Base-by-base conservation (phyloP, 345 rosid species). In the Citrus cavaleriei region DNA sequence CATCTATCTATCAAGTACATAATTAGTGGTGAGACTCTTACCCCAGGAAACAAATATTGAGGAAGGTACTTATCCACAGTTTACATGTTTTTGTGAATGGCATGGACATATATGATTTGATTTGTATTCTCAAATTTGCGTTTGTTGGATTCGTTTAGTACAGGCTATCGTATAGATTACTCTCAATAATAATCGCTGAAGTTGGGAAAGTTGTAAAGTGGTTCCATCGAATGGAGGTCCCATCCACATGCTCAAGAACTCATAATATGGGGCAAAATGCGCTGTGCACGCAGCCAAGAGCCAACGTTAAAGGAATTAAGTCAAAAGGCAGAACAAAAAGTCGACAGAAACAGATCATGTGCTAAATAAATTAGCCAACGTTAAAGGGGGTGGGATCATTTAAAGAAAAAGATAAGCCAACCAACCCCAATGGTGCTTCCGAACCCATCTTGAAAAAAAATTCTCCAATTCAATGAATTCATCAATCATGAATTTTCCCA, bases 391-490 rank as follows among this genome's bases (percentile, higher is more conserved):
- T 51, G 51, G n/a, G 75, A 69, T 54, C 40, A 21, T 65, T 34
- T 65, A 34, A 65, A 65, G 42, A 64, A 32, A 64, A 64, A 32
- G 38, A 32, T 64, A 4, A 34, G 59, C 64, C 42, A 78, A 72
- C 54, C 77, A 71, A 78, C 38, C 62, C 70, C 64, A 61, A 4
- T 14, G 18, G 58, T 79, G 77, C 51, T 58, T 74, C 18, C 54
- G 14, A 55, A 35, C 30, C 51, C 27, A 25, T 55, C 72, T 28
- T 37, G 51, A 7, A 19, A 27, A 27, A 27, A 40, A 73, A 55
- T 72, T 54, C 58, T 30, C 76, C 35, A 49, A 46, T 71, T 40
- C 46, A 40, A 40, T 40, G 46, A 40, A 40, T 40, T 28, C 70
- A 16, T 37, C 10, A 5, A 3, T 10, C 35, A 6, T 25, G 34